A percentile compares a stretch with the other conserved stretches of the same genome.
These are phyloP conservation scores for Kodamaea kaohsiungensis DNA, from an alignment of 805 yeast species.

Conservation along the genomic window DNA sequence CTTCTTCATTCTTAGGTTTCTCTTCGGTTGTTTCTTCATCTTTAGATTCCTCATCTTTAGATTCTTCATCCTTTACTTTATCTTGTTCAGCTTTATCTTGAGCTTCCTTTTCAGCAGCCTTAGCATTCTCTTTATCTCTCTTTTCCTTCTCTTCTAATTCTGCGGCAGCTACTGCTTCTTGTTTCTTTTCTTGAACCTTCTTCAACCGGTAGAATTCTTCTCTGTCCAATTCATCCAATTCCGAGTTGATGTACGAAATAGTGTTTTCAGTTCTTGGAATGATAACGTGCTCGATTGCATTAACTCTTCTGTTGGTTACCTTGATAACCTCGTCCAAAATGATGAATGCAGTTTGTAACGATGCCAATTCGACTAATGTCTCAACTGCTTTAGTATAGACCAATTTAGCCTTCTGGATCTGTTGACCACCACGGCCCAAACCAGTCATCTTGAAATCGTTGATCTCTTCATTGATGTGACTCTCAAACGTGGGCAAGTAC, in stretches of 20 bases:
- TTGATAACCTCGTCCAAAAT: slow-evolving; percentile 96
- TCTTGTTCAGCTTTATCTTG: slow-evolving; percentile 17
- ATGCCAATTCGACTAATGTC: slow-evolving; percentile 91
- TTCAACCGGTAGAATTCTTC: slow-evolving; percentile 96
- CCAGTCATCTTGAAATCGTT: slow-evolving; percentile 97
- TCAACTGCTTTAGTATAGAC: slow-evolving; percentile 97
- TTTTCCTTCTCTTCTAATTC: slow-evolving; percentile 50
- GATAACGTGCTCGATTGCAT: slow-evolving; percentile 97
- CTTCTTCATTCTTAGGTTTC: slow-evolving; percentile 8
- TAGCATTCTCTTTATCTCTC: slow-evolving; percentile 20
- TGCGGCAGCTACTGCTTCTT: slow-evolving; percentile 66
- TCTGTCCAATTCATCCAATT: slow-evolving; percentile 95
- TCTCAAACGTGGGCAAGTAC: slow-evolving; percentile 87
- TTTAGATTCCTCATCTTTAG: too few relatives aligned
- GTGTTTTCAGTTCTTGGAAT: slow-evolving; percentile 98
- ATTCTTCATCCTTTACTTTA: slow-evolving; percentile 12
- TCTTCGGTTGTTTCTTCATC: not conserved
- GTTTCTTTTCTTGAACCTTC: slow-evolving; percentile 94
- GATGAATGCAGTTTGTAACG: slow-evolving; percentile 94
- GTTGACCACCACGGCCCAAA: slow-evolving; percentile 98
- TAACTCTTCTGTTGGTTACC: slow-evolving; percentile 97
- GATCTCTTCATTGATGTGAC: slow-evolving; percentile 76
- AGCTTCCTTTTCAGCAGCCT: slow-evolving; percentile 16
- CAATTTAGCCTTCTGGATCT: slow-evolving; percentile 89
- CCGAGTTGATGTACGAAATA: slow-evolving; percentile 86